These are phyloP conservation scores for Ophiocordyceps camponoti-floridani DNA, from an alignment of 2,329 filamentous ascomycete genomes.

Conservation along the genomic window DNA sequence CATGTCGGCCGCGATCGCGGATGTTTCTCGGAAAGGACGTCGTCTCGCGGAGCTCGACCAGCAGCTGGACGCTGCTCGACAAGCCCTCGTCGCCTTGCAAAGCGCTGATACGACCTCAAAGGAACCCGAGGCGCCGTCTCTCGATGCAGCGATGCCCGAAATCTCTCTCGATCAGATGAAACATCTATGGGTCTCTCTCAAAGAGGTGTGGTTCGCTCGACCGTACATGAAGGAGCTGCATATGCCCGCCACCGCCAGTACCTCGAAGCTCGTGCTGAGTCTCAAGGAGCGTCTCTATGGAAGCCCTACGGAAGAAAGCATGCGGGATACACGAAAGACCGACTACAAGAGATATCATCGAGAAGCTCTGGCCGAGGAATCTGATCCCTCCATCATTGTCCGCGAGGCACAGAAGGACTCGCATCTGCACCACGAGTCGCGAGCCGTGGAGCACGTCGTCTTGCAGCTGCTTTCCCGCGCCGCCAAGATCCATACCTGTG, in stretches of 20 bases:
- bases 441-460: conserved; percentile 11
- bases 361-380: conserved; percentile 12
- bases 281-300: conserved; percentile 13
- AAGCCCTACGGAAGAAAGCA: conserved; percentile 6
- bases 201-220: conserved; percentile 12
- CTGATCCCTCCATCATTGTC: conserved; percentile 4
- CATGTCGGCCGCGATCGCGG: conserved; percentile 44
- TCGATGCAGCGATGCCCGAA: conserved; percentile 2
- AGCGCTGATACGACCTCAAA: conserved; percentile 7
- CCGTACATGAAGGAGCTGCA: conserved; percentile 19
- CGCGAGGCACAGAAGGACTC: conserved; percentile 8
- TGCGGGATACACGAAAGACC: conserved; percentile 7
- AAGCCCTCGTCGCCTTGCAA: conserved; percentile 23
- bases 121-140: not conserved
- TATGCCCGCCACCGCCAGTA: conserved; percentile 10
- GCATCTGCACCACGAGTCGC: conserved; percentile 12
- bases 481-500: conserved; percentile 3
- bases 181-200: conserved; percentile 13
- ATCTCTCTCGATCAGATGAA: conserved; percentile 13
- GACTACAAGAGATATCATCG: conserved; percentile 14
- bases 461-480: conserved; percentile 12
- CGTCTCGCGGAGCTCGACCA: conserved; percentile 42
- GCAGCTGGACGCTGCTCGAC: conserved; percentile 36
- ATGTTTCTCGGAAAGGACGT: conserved; percentile 39
- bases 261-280: conserved; percentile 10